Percentiles rank a stretch among this genome's conserved stretches.
Conservation (phyloP, 495 filamentous ascomycete genomes). For the Trichoderma asperelloides region DNA sequence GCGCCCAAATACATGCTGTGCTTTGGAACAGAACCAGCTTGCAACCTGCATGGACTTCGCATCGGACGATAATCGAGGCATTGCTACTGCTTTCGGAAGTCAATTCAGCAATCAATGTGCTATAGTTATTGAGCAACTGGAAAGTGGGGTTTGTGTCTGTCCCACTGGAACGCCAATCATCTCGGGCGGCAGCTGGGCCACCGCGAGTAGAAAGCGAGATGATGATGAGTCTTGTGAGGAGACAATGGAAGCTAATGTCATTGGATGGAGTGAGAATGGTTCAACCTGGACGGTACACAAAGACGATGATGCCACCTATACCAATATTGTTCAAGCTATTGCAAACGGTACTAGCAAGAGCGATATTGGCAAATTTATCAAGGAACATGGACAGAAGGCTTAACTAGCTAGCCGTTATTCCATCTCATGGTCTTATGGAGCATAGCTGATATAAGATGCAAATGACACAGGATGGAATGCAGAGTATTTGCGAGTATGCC, state of each 20-base stretch:
- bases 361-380: background rate
- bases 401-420: background rate
- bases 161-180: background rate
- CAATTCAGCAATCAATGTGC: background rate
- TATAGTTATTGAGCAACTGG: background rate
- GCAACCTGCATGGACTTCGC: background rate
- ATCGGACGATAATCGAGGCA: background rate
- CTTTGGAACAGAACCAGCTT: background rate
- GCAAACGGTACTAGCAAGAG: background rate
- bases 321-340: background rate
- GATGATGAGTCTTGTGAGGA: background rate
- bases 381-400: background rate
- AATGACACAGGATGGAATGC: background rate
- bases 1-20: background rate
- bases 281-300: background rate
- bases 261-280: background rate
- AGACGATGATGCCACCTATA: background rate
- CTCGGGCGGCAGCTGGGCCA: background rate
- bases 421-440: background rate
- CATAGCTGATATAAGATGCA: background rate
- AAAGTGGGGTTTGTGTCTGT: background rate
- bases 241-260: background rate
- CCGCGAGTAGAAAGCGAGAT: background rate
- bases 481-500: background rate
- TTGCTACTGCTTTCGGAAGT: background rate